Evolutionary conservation across 2,329 filamentous ascomycete genomes (phyloP), one percentile per base, ranked within the genome.

Genomic region (Calonectria honghensis): DNA sequence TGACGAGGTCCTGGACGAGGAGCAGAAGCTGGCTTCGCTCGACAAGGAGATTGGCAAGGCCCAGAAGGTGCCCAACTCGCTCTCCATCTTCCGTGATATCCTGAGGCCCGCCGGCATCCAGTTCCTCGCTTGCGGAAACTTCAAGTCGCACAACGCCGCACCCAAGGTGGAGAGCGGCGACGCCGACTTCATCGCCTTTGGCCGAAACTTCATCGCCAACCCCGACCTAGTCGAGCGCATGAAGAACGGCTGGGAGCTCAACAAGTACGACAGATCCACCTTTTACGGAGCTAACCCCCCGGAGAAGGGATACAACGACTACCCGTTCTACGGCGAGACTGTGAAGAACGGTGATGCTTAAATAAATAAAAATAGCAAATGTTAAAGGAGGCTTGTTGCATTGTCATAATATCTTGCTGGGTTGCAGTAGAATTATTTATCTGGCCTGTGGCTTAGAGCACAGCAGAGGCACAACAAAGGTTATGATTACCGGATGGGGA

Each of bases 101-200:
- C 79, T 89, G 5, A 81, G 85, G 76, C 82, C 83, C 11, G 83
- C 80, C 0, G 86, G 83, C 1, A 82, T 89, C 41, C 76, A 80
- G 4, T 88, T 92, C 37, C 76, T 92, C 4, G 78, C 91, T n/a
- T 87, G 87, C 1, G 88, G 89, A 61, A 88, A 87, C 2, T 89
- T 86, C 78, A 84, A 82, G 37, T 75, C 84, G 0, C 85, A 83
- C 48, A 82, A 83, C 54, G 83, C 85, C 0, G 85, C 84, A 1
- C 84, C 89, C 81, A 76, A 89, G 70, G 54, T 84, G 4, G 85
- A 88, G 72, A 82, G 81, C 81, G 27, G 75, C 37, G 75, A 75
- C 3, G 74, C 79, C 18, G 79, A 81, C 16, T 73, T 82, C 1
- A 78, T 85, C 6, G 79, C 79, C 11, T 81, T 84, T 72, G 82